phyloP scores from a whole-genome alignment of 2,329 filamentous ascomycete genomes.

The Chrysoporthe puriensis region DNA sequence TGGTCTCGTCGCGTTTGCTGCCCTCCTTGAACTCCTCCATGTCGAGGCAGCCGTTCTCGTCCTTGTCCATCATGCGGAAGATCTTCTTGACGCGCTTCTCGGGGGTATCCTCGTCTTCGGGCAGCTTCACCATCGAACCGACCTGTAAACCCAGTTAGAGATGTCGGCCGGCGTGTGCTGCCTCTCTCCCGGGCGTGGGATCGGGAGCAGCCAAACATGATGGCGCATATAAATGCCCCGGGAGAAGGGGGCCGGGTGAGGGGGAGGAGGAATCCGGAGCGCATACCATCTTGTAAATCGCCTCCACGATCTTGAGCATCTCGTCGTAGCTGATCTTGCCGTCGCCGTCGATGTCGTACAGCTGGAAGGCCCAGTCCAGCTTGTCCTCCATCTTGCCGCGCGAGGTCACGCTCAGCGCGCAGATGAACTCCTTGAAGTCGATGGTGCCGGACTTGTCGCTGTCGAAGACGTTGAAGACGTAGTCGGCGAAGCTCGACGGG shows the following conservation, averaged over 20 bases:
- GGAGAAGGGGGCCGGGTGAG: neutral
- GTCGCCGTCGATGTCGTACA: slow-evolving; percentile 98
- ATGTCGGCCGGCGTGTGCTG: too few species aligned
- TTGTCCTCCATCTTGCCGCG: slow-evolving; percentile 99
- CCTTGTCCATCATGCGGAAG: slow-evolving; percentile 99
- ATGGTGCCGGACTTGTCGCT: slow-evolving; percentile 96
- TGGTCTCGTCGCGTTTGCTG: slow-evolving; percentile 97
- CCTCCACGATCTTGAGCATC: slow-evolving; percentile 98
- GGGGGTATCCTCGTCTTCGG: slow-evolving; percentile 97
- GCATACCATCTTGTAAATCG: slow-evolving; percentile 98
- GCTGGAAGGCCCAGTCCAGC: slow-evolving; percentile 97
- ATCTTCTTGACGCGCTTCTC: slow-evolving; percentile 98
- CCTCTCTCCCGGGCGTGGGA: neutral
- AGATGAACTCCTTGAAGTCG: slow-evolving; percentile 99
- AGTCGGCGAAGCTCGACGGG: slow-evolving; percentile 95
- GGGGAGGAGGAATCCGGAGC: neutral
- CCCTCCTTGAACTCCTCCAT: slow-evolving; percentile 99
- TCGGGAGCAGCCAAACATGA: neutral
- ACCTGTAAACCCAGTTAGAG: slow-evolving; percentile 59
- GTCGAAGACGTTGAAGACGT: slow-evolving; percentile 99
- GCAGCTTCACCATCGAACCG: slow-evolving; percentile 98
- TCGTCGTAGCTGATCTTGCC: slow-evolving; percentile 99
- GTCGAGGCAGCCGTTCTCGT: slow-evolving; percentile 95
- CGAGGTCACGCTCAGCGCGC: slow-evolving; percentile 93
- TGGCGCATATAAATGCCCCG: neutral